Percentiles rank a stretch among this genome's conserved stretches.
Evolutionary conservation across 768 basidiomycete genomes (phyloP).

Genomic region (Leccinellum rugosiceps): DNA sequence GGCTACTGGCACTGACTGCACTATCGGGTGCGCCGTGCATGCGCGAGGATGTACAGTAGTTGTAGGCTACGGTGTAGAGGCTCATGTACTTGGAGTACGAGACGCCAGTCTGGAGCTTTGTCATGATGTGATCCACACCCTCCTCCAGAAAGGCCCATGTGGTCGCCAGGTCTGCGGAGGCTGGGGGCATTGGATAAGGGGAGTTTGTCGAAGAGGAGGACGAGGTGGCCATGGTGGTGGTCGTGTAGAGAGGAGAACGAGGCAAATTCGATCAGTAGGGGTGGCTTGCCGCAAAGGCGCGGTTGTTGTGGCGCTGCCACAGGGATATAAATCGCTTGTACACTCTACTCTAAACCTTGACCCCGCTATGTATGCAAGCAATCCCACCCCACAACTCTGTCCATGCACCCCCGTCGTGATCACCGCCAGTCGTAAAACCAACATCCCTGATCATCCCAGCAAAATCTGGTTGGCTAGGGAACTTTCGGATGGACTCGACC

Average conservation of each 20-base stretch:
- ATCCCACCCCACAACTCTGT: constrained; percentile 84
- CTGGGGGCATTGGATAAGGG: constrained; percentile 56
- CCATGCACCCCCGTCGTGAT: constrained; percentile 83
- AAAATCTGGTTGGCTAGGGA: constrained; percentile 87
- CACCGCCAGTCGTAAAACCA: constrained; percentile 71
- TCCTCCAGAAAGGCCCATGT: constrained; percentile 89
- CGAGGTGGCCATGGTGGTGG: constrained; percentile 32
- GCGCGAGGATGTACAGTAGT: constrained; percentile 92
- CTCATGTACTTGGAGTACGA: constrained; percentile 88
- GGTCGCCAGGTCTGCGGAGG: constrained; percentile 70
- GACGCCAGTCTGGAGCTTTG: constrained; percentile 82
- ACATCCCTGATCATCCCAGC: constrained; percentile 85
- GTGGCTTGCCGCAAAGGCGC: constrained; percentile 21
- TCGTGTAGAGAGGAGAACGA: constrained; percentile 21
- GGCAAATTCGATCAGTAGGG: constrained; percentile 8
- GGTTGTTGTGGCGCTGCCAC: constrained; percentile 28
- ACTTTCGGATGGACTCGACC: constrained; percentile 93
- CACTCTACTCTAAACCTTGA: constrained; percentile 55
- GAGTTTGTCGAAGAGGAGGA: constrained; percentile 31
- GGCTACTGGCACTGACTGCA: constrained; percentile 35
- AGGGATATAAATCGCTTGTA: background rate
- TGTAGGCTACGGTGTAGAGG: constrained; percentile 92
- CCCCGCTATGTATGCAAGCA: constrained; percentile 79
- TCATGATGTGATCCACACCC: constrained; percentile 88
- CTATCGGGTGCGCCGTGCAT: constrained; percentile 53